Percentiles rank a stretch among this genome's conserved stretches.
Conservation (phyloP, 768 basidiomycete species). For the Russula sp. region DNA sequence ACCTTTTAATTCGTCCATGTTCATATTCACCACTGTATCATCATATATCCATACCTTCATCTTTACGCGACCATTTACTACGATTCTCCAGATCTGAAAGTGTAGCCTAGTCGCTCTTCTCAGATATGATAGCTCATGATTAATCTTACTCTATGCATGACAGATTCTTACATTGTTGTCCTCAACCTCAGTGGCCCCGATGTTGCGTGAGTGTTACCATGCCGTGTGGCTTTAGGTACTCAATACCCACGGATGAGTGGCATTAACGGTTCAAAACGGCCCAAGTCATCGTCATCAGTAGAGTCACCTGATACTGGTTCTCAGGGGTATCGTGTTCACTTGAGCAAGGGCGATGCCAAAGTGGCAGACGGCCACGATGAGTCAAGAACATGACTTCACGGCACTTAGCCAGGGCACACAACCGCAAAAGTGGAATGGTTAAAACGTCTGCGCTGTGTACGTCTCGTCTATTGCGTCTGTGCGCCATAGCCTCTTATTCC, state of each 20-base stretch:
- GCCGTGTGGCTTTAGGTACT: not conserved
- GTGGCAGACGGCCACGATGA: not conserved
- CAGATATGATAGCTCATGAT: not conserved
- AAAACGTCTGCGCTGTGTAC: not conserved
- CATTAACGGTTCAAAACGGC: too few relatives aligned
- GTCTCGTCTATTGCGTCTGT: conserved; percentile 62
- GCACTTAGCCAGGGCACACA: not conserved
- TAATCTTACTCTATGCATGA: not conserved
- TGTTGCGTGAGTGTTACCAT: not conserved
- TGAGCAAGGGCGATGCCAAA: not conserved
- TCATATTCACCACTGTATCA: not conserved
- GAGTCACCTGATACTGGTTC: too few relatives aligned
- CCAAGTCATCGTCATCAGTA: too few relatives aligned
- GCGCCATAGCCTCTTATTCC: conserved; percentile 85
- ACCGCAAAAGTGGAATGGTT: not conserved
- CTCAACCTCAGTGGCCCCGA: not conserved
- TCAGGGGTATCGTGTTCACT: not conserved
- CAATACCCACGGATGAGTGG: too few relatives aligned
- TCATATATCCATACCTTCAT: not conserved
- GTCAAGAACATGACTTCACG: not conserved
- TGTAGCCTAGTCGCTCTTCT: conserved; percentile 4
- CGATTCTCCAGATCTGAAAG: not conserved
- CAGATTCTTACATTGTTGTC: not conserved
- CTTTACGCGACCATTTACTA: not conserved
- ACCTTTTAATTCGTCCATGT: not conserved